Conservation (phyloP, 1,284 basidiomycete genomes). For the Ustilago crameri region DNA sequence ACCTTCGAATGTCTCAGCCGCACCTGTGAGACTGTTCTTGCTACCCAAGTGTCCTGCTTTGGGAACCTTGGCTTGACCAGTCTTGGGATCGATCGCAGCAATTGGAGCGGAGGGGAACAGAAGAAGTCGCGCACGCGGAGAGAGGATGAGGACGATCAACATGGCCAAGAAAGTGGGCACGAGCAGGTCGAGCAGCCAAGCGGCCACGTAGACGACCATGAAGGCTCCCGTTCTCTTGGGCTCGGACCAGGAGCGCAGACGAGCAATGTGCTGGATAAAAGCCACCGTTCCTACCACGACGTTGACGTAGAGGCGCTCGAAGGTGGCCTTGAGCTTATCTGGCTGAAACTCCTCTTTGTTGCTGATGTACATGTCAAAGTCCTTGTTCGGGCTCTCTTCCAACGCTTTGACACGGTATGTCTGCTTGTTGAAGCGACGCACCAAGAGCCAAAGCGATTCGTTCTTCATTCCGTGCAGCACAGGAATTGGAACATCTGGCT, state of each 20-base stretch:
- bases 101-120: slow-evolving; percentile 73
- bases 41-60: slow-evolving; percentile 62
- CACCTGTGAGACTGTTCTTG: slow-evolving; percentile 51
- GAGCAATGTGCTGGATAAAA: slow-evolving; percentile 71
- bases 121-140: slow-evolving; percentile 70
- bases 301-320: slow-evolving; percentile 72
- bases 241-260: slow-evolving; percentile 73
- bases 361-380: slow-evolving; percentile 71
- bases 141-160: slow-evolving; percentile 70
- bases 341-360: slow-evolving; percentile 71
- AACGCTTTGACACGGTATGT: slow-evolving; percentile 69
- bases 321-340: slow-evolving; percentile 72
- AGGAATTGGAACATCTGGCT: slow-evolving; percentile 54
- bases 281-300: slow-evolving; percentile 71
- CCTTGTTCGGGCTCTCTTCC: slow-evolving; percentile 43
- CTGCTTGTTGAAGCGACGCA: slow-evolving; percentile 71
- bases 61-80: slow-evolving; percentile 61
- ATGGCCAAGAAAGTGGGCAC: slow-evolving; percentile 61
- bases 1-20: slow-evolving; percentile 69
- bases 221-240: slow-evolving; percentile 70
- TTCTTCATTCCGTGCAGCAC: slow-evolving; percentile 69
- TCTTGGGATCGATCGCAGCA: slow-evolving; percentile 66
- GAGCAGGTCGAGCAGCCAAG: slow-evolving; percentile 39
- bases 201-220: slow-evolving; percentile 47
- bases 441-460: slow-evolving; percentile 70